Evolutionary conservation across 1,139 yeast species (phyloP).

Genomic region (Pichia sp.): DNA sequence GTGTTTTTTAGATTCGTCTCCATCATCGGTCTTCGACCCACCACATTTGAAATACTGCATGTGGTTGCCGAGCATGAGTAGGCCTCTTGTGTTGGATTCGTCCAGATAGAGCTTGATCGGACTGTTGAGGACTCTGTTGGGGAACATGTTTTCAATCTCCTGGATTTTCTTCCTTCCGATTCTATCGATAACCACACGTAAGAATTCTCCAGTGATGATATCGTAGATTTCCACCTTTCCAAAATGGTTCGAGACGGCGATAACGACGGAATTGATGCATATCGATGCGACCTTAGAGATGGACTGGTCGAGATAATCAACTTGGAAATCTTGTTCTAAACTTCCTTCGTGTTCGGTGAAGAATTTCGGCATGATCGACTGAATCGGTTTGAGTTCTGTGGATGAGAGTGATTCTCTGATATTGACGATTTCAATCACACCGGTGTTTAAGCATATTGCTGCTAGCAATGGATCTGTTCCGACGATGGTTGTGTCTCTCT

Average conservation of each 20-base stretch:
- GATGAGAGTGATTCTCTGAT: constrained; percentile 34
- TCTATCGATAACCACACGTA: constrained; percentile 40
- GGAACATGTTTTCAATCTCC: constrained; percentile 7
- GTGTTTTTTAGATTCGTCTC: not conserved
- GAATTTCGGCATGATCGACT: constrained; percentile 23
- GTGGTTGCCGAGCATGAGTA: constrained; percentile 53
- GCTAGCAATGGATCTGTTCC: constrained; percentile 57
- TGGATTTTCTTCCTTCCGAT: constrained; percentile 18
- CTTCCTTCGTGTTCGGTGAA: constrained; percentile 19
- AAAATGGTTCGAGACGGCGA: constrained; percentile 51
- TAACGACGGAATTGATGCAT: constrained; percentile 26
- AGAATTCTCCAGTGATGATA: constrained; percentile 54
- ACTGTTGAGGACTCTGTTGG: constrained; percentile 7
- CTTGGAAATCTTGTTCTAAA: not conserved
- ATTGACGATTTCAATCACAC: constrained; percentile 39
- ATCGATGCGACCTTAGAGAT: constrained; percentile 20
- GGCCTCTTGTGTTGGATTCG: constrained; percentile 41
- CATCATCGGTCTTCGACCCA: constrained; percentile 25
- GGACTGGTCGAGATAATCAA: constrained; percentile 16
- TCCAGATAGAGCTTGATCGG: constrained; percentile 30
- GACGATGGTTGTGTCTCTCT: constrained; percentile 34
- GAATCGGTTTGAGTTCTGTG: constrained; percentile 19
- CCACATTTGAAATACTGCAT: constrained; percentile 69
- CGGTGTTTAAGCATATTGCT: constrained; percentile 41
- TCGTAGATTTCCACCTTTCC: constrained; percentile 66